Evolutionary conservation across 1,139 yeast genomes (phyloP), one percentile per base, ranked within the genome.

Genomic region (Entelexis paramagnoliae): DNA sequence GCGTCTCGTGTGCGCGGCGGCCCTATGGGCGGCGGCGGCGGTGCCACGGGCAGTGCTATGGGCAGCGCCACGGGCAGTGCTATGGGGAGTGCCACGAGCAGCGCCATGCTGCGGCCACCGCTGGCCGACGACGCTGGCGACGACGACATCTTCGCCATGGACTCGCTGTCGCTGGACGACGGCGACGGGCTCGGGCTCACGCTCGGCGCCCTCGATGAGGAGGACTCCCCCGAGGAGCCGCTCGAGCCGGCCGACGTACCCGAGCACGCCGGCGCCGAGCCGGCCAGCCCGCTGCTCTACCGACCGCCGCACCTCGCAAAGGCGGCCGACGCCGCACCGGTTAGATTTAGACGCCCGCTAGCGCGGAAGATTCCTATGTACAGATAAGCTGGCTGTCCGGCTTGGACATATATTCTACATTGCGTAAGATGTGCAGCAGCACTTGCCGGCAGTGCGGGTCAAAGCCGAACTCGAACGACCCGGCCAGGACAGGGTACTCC

Each of bases 401-500:
- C 45, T 60, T 57, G 10, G 66, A 83, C 48, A 81, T 68, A 55
- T 84, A 74, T 61, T 84, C 86, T 54, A 87, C 75, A 62, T 84
- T 79, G 58, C 86, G 94, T 44, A 87, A 74, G 1, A 88, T 81
- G 63, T 86, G 91, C n/a, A 80, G 85, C 30, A 73, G 52, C 24
- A 87, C 77, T 55, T 72, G 64, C 50, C 77, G 74, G 65, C 84
- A 81, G 32, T 72, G 71, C 14, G 72, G 71, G 62, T 75, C 78
- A 55, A 87, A 72, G 60, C 84, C 94, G 64, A 86, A 86, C 33
- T 85, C 77, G 64, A 87, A 86, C 9, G 83, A 69, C 0, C 96
- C 96, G 49, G 77, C 74, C 14, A 81, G 64, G 3, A 79, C 74
- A 1, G 69, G 69, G 53, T 62, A 55, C 51, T 60, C 62, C 30